phyloP scores from a whole-genome alignment of 78 protist genomes.

The Dictyostelium intermedium region DNA sequence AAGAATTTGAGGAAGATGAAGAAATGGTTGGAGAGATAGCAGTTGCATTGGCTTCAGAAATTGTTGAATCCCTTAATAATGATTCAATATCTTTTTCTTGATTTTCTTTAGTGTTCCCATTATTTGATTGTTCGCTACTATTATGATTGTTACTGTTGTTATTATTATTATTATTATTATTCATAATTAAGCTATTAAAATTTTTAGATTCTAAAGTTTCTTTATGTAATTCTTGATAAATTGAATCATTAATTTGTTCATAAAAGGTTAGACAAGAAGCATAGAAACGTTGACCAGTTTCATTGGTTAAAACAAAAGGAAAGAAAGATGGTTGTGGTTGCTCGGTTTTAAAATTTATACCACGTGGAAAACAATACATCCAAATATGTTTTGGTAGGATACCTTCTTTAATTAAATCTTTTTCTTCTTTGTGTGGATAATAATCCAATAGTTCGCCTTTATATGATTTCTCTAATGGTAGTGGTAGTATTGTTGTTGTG shows the following conservation, averaged over 20 bases:
- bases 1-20: not conserved
- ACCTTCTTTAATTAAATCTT: conserved; percentile 23
- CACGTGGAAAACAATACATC: conserved; percentile 82
- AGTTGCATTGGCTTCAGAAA: not conserved
- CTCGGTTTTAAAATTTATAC: conserved; percentile 25
- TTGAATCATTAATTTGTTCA: conserved; percentile 57
- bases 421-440: conserved; percentile 69
- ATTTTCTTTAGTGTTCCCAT: not conserved
- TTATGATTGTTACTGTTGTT: no score
- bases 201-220: not conserved
- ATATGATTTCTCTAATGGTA: conserved; percentile 46
- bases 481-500: not conserved
- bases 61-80: not conserved
- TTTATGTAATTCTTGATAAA: conserved; percentile 28
- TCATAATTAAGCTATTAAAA: not conserved
- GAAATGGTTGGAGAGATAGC: not conserved
- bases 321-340: conserved; percentile 58
- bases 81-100: not conserved
- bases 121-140: not conserved
- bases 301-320: conserved; percentile 73
- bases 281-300: conserved; percentile 65
- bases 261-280: conserved; percentile 68
- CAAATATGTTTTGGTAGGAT: conserved; percentile 77
- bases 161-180: not conserved
- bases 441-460: conserved; percentile 69